phyloP scores from a whole-genome alignment of 495 filamentous ascomycete genomes.

The Penicillium samsonianum region DNA sequence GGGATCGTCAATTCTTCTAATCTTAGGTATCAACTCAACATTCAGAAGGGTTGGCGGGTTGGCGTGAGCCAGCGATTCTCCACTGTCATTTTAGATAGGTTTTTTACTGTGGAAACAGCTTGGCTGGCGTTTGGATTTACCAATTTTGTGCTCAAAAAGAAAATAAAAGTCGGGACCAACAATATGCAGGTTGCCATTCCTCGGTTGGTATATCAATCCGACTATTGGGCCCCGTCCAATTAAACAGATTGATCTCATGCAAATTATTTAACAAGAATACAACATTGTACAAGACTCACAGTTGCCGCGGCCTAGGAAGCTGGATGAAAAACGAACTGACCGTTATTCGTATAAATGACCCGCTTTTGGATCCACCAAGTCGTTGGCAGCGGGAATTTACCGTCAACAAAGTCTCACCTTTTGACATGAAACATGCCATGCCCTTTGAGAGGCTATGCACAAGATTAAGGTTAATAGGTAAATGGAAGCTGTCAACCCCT shows the following conservation, averaged over 20 bases:
- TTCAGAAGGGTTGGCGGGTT: too few relatives aligned
- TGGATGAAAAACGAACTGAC: not conserved
- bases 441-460: not conserved
- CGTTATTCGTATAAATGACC: not conserved
- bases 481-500: not conserved
- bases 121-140: constrained; percentile 3
- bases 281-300: not conserved
- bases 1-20: not conserved
- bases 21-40: not conserved
- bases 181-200: constrained; percentile 2
- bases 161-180: not conserved
- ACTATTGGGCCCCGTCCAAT: not conserved
- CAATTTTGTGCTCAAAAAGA: constrained; percentile 1
- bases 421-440: not conserved
- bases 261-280: not conserved
- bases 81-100: not conserved
- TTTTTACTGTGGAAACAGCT: not conserved
- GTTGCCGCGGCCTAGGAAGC: not conserved
- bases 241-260: not conserved
- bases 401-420: not conserved
- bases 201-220: not conserved
- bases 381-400: not conserved
- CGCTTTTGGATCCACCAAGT: not conserved
- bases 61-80: too few relatives aligned
- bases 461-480: not conserved